A percentile compares a stretch with the other conserved stretches of the same genome.
Evolutionary conservation across 345 rosid species (phyloP).

Genomic region (Erodium maritimum): DNA sequence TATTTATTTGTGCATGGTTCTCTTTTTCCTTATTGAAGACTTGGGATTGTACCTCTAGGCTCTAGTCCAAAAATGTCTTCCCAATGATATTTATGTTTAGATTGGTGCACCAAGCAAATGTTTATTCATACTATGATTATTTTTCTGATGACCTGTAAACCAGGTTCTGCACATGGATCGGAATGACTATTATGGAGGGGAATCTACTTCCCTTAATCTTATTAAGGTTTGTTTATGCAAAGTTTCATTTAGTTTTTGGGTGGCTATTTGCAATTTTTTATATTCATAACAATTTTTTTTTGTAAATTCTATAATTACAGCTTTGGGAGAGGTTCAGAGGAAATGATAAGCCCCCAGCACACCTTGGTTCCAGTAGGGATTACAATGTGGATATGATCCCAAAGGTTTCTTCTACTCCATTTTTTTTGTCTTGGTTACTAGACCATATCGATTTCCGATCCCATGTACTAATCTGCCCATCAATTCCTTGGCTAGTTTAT

Average conservation of each 20-base stretch:
- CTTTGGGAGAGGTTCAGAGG: slow-evolving; percentile 94
- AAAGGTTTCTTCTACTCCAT: slow-evolving; percentile 37
- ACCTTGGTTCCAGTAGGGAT: slow-evolving; percentile 90
- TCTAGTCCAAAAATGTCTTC: neutral
- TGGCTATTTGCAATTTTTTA: neutral
- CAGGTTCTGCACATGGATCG: slow-evolving; percentile 99
- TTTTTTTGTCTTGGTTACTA: slow-evolving; percentile 1
- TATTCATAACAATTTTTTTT: slow-evolving; percentile 3
- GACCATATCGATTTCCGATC: neutral
- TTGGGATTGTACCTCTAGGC: no score
- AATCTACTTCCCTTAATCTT: slow-evolving; percentile 93
- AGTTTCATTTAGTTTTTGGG: neutral
- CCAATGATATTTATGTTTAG: neutral
- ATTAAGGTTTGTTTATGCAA: slow-evolving; percentile 45
- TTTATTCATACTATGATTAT: neutral
- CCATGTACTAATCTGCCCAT: neutral
- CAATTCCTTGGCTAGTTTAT: slow-evolving; percentile 46
- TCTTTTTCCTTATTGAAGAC: neutral
- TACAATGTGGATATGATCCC: slow-evolving; percentile 99
- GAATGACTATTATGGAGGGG: slow-evolving; percentile 96
- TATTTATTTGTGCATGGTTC: neutral
- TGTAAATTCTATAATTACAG: slow-evolving; percentile 25
- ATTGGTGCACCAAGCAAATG: neutral
- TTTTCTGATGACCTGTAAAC: slow-evolving; percentile 1
- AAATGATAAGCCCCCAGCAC: slow-evolving; percentile 77